Base-by-base conservation (phyloP, 108 stramenopile species). In the Cyclostephanos invisitatus region DNA sequence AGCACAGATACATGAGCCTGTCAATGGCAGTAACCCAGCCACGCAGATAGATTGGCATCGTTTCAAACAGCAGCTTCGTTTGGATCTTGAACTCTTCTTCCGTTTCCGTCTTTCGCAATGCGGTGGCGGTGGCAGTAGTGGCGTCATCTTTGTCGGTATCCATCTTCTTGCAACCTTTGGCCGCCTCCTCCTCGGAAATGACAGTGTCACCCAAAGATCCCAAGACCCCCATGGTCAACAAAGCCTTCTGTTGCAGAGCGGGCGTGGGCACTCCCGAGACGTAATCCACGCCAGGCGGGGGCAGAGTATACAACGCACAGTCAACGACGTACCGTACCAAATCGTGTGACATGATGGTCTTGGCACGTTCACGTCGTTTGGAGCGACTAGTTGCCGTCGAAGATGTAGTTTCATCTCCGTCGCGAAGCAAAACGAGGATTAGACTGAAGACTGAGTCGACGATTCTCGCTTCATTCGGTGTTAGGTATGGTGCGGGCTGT, bases 1-100 rank as follows among this genome's bases (percentile, higher is more conserved):
- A 90, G 9, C 86, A 83, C 35, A 90, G 65, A 54, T 80, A 84
- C 73, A 93, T 74, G n/a, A 93, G 60, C 42, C 89, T 75, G 64
- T 92, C 91, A 38, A 88, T 74, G 5, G 85, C 89, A 49, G 70
- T 56, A 15, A 78, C 81, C 50, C 42, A 59, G n/a, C 76, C 76
- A 70, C 64, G 69, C 38, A 80, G 68, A 58, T 80, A 72, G 17
- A 80, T 49, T 22, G 78, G 78, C 78, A 80, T 80, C 1, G 78
- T 80, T 46, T 80, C 72, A 22, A 73, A 80, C 47, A 80, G 62
- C 8, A 80, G 60, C 20, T 73, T 49, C 2, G 72, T 69, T 64
- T 80, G 78, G 42, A 80, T 25, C 28, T 72, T 64, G 7, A 49
- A 29, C 56, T 51, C 56, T 48, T 80, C 78, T 47, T 73, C 68